Conservation (phyloP, 768 basidiomycete genomes). For the Amanita rubescens region DNA sequence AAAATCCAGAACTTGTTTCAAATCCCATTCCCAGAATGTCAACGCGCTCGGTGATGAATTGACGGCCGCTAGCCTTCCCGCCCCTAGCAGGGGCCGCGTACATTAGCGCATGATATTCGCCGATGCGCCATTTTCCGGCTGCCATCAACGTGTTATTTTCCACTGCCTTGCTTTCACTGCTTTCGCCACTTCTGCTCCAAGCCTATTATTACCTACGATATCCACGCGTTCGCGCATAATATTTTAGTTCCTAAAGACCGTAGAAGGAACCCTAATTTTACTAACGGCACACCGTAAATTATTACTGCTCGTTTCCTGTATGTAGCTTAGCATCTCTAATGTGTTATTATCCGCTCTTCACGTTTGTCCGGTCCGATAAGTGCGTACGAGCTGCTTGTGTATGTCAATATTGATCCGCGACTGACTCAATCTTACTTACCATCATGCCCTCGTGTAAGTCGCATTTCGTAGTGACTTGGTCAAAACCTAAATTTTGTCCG, state of each 20-base stretch:
- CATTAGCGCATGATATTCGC: neutral
- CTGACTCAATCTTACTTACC: neutral
- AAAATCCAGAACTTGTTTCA: constrained; percentile 44
- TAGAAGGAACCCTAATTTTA: neutral
- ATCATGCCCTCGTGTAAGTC: constrained; percentile 29
- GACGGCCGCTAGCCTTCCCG: neutral
- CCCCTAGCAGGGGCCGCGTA: neutral
- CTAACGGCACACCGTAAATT: neutral
- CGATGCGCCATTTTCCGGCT: neutral
- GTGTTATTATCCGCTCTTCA: neutral
- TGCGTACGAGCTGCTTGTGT: neutral
- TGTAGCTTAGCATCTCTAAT: constrained; percentile 4
- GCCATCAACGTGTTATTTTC: neutral
- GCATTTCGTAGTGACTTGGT: neutral
- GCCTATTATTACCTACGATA: neutral
- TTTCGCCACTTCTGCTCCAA: neutral
- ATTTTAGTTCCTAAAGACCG: neutral
- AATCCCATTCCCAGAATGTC: constrained; percentile 33
- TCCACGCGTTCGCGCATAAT: neutral
- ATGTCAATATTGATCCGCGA: constrained; percentile 1
- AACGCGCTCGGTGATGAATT: constrained; percentile 26
- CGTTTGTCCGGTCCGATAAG: neutral
- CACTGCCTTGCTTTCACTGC: constrained; percentile 2
- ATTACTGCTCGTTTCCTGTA: neutral
- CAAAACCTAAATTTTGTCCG: neutral